These are phyloP conservation scores for Elymus sibiricus DNA, from an alignment of 176 grass and related monocot genomes.

Conservation along the genomic window DNA sequence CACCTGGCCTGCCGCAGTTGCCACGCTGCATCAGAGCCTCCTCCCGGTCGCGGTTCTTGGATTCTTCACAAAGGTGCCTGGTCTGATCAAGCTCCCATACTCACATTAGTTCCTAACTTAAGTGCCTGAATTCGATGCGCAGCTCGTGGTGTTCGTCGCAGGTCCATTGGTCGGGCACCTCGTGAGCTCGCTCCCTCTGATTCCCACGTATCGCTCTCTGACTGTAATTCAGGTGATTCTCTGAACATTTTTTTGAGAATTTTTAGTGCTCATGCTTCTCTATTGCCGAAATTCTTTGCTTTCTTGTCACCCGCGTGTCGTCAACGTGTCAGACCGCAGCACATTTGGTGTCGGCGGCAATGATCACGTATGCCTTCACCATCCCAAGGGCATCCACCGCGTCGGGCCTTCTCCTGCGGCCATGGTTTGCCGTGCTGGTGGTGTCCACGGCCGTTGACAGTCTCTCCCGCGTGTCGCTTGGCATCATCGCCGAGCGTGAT, in stretches of 20 bases:
- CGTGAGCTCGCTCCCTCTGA: slow-evolving; percentile 51
- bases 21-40: slow-evolving; percentile 55
- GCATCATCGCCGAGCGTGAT: slow-evolving; percentile 50
- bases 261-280: neutral
- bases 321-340: slow-evolving; percentile 37
- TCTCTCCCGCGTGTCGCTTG: slow-evolving; percentile 45
- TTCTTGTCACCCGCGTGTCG: neutral
- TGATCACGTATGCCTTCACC: slow-evolving; percentile 45
- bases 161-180: slow-evolving; percentile 51
- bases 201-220: slow-evolving; percentile 38
- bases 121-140: neutral
- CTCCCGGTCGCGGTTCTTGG: slow-evolving; percentile 53
- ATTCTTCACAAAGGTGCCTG: slow-evolving; percentile 61
- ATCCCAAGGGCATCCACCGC: neutral
- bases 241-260: neutral
- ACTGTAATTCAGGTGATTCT: slow-evolving; percentile 43
- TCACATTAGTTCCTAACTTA: neutral
- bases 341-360: slow-evolving; percentile 46
- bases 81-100: neutral
- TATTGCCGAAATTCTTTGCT: neutral
- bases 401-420: slow-evolving; percentile 30
- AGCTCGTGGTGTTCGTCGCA: slow-evolving; percentile 51
- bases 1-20: slow-evolving; percentile 60
- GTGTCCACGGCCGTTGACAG: slow-evolving; percentile 45
- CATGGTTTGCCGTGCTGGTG: slow-evolving; percentile 58